Evolutionary conservation across 306 rosid genomes (phyloP), one percentile per base, ranked within the genome.

Genomic region (Dalbergia cultrata): DNA sequence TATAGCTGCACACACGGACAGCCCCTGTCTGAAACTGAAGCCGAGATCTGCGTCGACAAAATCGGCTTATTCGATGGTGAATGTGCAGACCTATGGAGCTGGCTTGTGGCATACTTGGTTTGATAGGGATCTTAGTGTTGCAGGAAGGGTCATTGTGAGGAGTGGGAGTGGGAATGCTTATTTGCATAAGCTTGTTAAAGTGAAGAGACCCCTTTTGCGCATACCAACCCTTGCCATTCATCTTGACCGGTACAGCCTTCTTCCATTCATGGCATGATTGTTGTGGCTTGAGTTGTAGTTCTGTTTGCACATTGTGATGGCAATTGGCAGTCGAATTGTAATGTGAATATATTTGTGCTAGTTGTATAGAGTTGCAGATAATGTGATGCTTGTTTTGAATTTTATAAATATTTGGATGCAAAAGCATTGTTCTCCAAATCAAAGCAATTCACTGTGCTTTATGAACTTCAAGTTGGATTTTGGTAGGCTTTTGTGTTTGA

Each of bases 61-160:
- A 88, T 81, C 89, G 60, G 88, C 84, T 65, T 91, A 90, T 84
- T 79, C 70, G 49, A 91, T 95, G 98, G 90, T 93, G 71, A 90
- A 86, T 84, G 99, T 93, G 82, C 94, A 95, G 90, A 93, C 97
- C n/a, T 95, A 95, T 85, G 99, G 96, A 53, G 87, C 84, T 78
- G 98, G 99, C 37, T 83, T 95, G 68, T 95, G 99, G 99, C 90
- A 95, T 76, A 95, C 98, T 65, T 95, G 99, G 98, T 95, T 95
- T 83, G 99, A 95, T 78, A 89, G 99, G 85, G 99, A 95, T 85
- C 88, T 95, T 83, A 93, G 95, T 80, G 95, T 95, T 49, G 98
- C 99, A 18, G 98, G 99, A 57, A 88, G 99, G 78, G 97, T 93
- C 62, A 89, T 95, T 84, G 85, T 95, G 57, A 90, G 87, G 82